Evolutionary conservation across 495 filamentous ascomycete species (phyloP), one percentile per base, ranked within the genome.

Genomic region (Oidiodendron maius): DNA sequence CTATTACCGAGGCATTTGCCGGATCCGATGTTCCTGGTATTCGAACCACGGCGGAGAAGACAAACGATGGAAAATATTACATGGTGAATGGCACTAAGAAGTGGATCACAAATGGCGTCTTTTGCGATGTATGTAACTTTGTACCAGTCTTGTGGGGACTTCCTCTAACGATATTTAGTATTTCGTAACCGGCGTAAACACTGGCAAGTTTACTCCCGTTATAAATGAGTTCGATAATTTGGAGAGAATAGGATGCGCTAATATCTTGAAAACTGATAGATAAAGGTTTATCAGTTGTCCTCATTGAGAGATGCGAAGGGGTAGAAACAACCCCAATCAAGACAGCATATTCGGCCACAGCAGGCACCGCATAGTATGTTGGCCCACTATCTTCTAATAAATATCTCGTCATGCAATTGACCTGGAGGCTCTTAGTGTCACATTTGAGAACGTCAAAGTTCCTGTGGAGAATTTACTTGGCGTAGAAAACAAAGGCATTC

Each of bases 61-160:
- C 85, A 12, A 69, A 83, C 9, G 88, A 91, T 64, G 87, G 88
- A 42, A 87, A 86, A 61, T 75, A 87, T 65, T 94, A 89, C 62
- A 83, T 91, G 50, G 78, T 94, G 52, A 90, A 89, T 64, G 88
- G 88, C 49, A 91, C 86, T 56, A 94, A 91, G 75, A 91, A 91
- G 68, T 94, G 88, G 87, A 91, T 91, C 67, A 95, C 89, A 32
- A 95, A 95, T 71, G 89, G 87, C 49, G 81, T 82, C 67, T 91
- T 81, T 64, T 72, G 71, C 55, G 87, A 44, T 12, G 26, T 30
- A 12, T 5, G 26, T 30, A 12, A 30, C 12, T 30, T 30, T 12
- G 5, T 30, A 12, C 5, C n/a, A 30, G 12, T 12, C 12, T n/a
- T n/a, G 26, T 12, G 26, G 12, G 5, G 18, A 20, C 39, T 2